A percentile compares a stretch with the other conserved stretches of the same genome.
Evolutionary conservation across 1,284 basidiomycete species (phyloP).

Genomic region (Mycena sp.): DNA sequence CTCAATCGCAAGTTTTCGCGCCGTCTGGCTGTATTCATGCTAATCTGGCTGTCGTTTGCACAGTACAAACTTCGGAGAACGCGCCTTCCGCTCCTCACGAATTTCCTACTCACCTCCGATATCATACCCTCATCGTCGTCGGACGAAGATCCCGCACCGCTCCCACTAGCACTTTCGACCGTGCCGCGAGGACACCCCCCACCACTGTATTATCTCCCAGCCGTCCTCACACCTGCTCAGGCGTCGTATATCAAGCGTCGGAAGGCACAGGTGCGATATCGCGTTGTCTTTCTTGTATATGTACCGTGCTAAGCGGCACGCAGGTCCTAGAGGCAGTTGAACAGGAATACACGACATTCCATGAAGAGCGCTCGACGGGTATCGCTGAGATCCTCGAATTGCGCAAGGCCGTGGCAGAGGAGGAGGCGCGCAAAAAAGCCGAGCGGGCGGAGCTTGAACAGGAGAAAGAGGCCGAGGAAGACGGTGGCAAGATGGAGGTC

Average conservation of each 20-base stretch:
- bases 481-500: conserved; percentile 33
- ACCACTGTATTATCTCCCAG: conserved; percentile 80
- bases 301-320: no score
- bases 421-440: conserved; percentile 60
- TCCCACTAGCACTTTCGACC: conserved; percentile 53
- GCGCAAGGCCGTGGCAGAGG: conserved; percentile 70
- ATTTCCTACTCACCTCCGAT: conserved; percentile 82
- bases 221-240: conserved; percentile 72
- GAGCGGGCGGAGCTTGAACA: conserved; percentile 41
- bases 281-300: neutral
- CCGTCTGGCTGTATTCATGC: no score
- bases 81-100: conserved; percentile 74
- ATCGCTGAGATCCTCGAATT: conserved; percentile 70
- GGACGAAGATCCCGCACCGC: conserved; percentile 37
- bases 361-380: conserved; percentile 63
- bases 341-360: conserved; percentile 73
- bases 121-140: conserved; percentile 54
- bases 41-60: no score
- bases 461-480: conserved; percentile 24
- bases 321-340: conserved; percentile 72
- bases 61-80: conserved; percentile 77
- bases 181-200: conserved; percentile 74
- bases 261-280: conserved; percentile 70
- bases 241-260: conserved; percentile 70
- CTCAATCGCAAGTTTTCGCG: no score